A percentile compares a stretch with the other conserved stretches of the same genome.
Conservation (phyloP, 768 basidiomycete species). For the Antrodiella citrinella region DNA sequence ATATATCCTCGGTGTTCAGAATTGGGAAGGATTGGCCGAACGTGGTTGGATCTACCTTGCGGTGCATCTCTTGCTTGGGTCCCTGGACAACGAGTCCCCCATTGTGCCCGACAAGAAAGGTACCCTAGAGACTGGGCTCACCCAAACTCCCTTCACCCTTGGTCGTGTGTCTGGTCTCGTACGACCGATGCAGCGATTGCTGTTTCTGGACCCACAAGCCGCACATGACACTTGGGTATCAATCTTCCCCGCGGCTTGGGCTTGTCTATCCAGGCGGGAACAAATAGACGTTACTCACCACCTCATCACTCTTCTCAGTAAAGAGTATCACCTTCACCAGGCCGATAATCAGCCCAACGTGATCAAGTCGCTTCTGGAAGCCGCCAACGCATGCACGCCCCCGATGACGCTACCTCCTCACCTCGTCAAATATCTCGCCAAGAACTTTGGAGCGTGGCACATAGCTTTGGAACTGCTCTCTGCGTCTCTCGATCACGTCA, state of each 20-base stretch:
- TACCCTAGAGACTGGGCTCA: conserved; percentile 23
- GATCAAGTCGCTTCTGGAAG: conserved; percentile 82
- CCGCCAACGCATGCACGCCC: conserved; percentile 78
- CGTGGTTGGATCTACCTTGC: conserved; percentile 93
- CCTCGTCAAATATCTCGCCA: conserved; percentile 91
- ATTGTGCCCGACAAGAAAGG: conserved; percentile 36
- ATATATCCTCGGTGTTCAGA: conserved; percentile 89
- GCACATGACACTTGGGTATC: conserved; percentile 85
- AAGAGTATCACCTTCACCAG: conserved; percentile 89
- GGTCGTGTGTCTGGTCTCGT: conserved; percentile 47
- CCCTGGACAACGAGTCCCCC: conserved; percentile 38
- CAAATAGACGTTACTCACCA: conserved; percentile 85
- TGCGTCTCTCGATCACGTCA: conserved; percentile 65
- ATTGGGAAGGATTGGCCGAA: conserved; percentile 88
- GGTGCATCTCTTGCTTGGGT: conserved; percentile 80
- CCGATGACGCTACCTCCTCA: conserved; percentile 88
- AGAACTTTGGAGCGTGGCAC: conserved; percentile 96
- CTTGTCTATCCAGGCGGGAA: conserved; percentile 76
- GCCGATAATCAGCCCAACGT: conserved; percentile 86
- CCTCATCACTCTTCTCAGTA: conserved; percentile 83
- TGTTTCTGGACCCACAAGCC: conserved; percentile 68
- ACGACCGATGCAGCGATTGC: conserved; percentile 72
- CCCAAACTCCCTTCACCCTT: conserved; percentile 32
- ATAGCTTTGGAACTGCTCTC: conserved; percentile 80
- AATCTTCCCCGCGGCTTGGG: conserved; percentile 81